phyloP scores from a whole-genome alignment of 1,284 basidiomycete species.

The Rhodotorula sp. region DNA sequence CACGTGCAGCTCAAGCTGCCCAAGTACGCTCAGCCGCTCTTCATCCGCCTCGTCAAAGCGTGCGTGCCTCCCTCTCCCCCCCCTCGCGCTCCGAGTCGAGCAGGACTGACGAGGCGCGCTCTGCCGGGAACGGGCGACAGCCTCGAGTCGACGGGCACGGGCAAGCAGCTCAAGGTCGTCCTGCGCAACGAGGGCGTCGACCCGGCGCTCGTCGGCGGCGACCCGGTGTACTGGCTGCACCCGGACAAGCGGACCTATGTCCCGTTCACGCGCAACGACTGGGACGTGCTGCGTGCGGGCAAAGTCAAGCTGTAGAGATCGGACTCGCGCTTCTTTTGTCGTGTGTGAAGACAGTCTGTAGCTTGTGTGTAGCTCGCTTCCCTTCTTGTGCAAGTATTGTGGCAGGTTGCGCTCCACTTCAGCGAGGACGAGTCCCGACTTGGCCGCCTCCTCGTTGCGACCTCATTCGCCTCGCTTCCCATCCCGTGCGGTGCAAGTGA shows the following conservation, averaged over 20 bases:
- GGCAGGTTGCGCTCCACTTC: no score
- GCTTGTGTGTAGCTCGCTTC: no score
- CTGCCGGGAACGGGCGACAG: background rate
- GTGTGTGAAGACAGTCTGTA: background rate
- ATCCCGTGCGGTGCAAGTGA: no score
- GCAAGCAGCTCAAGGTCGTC: constrained; percentile 49
- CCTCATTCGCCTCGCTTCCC: no score
- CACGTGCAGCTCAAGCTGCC: constrained; percentile 47
- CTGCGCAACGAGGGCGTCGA: constrained; percentile 50
- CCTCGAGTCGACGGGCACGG: constrained; percentile 48
- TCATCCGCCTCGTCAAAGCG: constrained; percentile 47
- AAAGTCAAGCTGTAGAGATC: constrained; percentile 15
- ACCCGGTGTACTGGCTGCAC: constrained; percentile 35
- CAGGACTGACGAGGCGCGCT: background rate
- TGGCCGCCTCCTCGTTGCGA: no score
- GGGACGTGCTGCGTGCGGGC: constrained; percentile 19
- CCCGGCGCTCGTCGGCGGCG: constrained; percentile 31
- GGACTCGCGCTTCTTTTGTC: background rate
- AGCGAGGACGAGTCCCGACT: no score
- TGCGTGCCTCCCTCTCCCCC: background rate
- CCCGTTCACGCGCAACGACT: constrained; percentile 22
- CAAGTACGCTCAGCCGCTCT: constrained; percentile 51
- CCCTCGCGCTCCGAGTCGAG: no score
- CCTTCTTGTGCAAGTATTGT: no score
- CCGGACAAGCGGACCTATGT: constrained; percentile 17